Evolutionary conservation across 2,329 filamentous ascomycete species (phyloP), one percentile per base, ranked within the genome.

Genomic region (Exophiala mesophila): DNA sequence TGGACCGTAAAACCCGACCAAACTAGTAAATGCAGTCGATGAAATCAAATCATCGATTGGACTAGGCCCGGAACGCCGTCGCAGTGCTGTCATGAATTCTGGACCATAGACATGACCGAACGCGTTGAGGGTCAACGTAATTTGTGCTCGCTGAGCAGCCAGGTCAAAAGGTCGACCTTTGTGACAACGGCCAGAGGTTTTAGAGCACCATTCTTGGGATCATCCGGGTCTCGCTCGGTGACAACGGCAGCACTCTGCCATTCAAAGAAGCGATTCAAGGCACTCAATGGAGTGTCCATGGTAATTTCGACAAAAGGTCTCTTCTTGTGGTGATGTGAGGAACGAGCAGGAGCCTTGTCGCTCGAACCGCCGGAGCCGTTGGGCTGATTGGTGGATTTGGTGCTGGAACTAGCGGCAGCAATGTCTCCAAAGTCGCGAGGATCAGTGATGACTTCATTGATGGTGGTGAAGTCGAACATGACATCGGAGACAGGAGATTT

Each of bases 231-330:
- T 55, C 78, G 75, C 64, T 97, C 89, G 0, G 90, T 98, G 3
- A 98, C 88, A 36, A 98, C 81, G 0, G 92, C 92, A 0, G 92
- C 90, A 55, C 85, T 92, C 67, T 98, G 97, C 88, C 92, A 97
- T 69, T 97, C 42, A 20, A 56, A 52, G 69, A 98, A 98, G 59
- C 85, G 82, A 71, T 88, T 90, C 40, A 98, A 74, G 32, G 85
- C 82, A 34, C 77, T 78, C 28, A 98, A 73, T 3, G 85, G 84
- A 1, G 92, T 98, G 54, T 96, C 86, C 62, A 85, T 72, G 5
- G 92, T 97, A 60, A 98, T 95, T 67, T 97, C 85, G 37, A 97
- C 85, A 66, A 95, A 98, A 60, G 85, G 81, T 45, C 82, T 74
- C 16, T 64, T 60, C 64, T 78, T 50, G 15, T 43, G 23, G 13